These are phyloP conservation scores for Gyrodon lividus DNA, from an alignment of 768 basidiomycete genomes.

Conservation along the genomic window DNA sequence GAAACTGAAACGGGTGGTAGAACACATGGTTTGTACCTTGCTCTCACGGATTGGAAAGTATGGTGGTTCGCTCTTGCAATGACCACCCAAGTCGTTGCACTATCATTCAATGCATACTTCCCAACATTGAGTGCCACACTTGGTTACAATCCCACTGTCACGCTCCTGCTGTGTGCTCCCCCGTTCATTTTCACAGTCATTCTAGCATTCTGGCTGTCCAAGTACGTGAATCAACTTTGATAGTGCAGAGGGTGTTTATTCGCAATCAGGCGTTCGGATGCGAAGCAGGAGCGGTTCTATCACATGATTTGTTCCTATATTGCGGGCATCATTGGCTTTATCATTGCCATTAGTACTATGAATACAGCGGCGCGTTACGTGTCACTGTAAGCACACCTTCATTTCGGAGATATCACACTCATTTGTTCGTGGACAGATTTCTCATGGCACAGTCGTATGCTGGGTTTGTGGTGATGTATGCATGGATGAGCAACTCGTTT, in stretches of 20 bases:
- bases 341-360: conserved; percentile 65
- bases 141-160: conserved; percentile 60
- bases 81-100: conserved; percentile 38
- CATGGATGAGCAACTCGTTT: conserved; percentile 57
- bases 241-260: conserved; percentile 1
- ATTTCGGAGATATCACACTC: conserved; percentile 4
- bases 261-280: conserved; percentile 62
- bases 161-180: conserved; percentile 73
- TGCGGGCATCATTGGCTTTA: conserved; percentile 65
- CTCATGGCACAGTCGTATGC: conserved; percentile 74
- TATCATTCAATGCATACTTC: conserved; percentile 83
- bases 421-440: conserved; percentile 45
- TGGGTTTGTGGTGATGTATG: conserved; percentile 63
- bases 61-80: conserved; percentile 70
- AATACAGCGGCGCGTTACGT: conserved; percentile 63
- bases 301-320: conserved; percentile 57
- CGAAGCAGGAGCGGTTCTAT: conserved; percentile 64
- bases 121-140: conserved; percentile 74
- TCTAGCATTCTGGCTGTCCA: conserved; percentile 50
- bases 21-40: conserved; percentile 51
- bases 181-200: conserved; percentile 65
- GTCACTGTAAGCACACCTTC: conserved; percentile 46
- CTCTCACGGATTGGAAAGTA: conserved; percentile 77
- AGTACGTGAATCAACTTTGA: conserved; percentile 33
- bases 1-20: conserved; percentile 41